Base-by-base conservation (phyloP, 2,329 filamentous ascomycete genomes). In the Exophiala bonariae region DNA sequence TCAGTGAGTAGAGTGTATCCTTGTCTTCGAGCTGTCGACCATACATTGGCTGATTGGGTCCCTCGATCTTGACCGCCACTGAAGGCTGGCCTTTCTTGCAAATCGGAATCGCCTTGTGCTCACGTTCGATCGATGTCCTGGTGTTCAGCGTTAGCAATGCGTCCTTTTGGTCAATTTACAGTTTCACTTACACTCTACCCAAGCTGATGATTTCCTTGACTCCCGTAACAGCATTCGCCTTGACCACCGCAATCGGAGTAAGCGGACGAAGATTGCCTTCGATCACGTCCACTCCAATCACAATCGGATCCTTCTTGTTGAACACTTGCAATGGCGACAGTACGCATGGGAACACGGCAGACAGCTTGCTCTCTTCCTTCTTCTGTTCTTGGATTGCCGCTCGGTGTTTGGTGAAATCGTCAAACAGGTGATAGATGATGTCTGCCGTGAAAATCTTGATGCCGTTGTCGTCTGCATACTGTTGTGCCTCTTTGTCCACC, bases 381-480 rank as follows among this genome's bases (percentile, higher is more conserved):
- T 90, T 91, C 77, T 91, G 86, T 72, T 92, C 90, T 22, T 85
- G 78, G 58, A 96, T 80, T 60, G 87, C 78, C 22, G 85, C 84
- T 87, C 96, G 96, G 71, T 99, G 92, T 69, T 88, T 89, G 34
- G 88, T 97, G 73, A 99, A 99, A 56, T 87, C 79, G 70, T 99
- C 95, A 68, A 99, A 99, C 48, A 99, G 77, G 69, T 99, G 93
- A 71, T 99, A 99, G 64, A 99, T 99, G 61, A 99, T 99, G 69
- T 99, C 92, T 2, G 95, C 93, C 3, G 89, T 95, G 76, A 99
- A 99, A 61, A 99, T 88, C 77, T 95, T 97, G 73, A 99, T 88
- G 41, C 90, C 90, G 54, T 95, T 84, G 47, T 97, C 90, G 14
- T 96, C 89, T 9, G 93, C 93, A 61, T 97, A 95, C 8, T 81